Evolutionary conservation across 371 early-diverging fungal genomes (phyloP).

Genomic region (Funneliformis caledonium): DNA sequence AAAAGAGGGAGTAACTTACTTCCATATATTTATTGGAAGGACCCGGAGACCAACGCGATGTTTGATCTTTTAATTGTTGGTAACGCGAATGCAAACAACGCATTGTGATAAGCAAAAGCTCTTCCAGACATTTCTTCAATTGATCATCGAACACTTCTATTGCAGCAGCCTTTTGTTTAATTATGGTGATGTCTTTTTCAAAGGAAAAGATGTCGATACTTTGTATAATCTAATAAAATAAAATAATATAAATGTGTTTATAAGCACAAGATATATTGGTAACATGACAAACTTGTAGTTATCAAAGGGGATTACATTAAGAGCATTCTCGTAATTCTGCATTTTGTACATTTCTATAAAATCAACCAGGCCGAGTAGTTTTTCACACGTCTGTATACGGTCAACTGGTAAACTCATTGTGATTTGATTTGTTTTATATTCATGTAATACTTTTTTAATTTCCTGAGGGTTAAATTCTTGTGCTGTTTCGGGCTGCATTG

Average conservation of each 20-base stretch:
- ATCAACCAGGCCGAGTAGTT: slow-evolving; percentile 22
- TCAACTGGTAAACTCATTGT: not conserved
- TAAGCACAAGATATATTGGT: not conserved
- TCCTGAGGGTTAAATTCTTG: slow-evolving; percentile 33
- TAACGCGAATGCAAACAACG: slow-evolving; percentile 9
- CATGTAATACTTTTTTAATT: not conserved
- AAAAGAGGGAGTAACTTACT: slow-evolving; percentile 20
- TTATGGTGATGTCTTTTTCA: slow-evolving; percentile 20
- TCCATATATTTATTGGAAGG: not conserved
- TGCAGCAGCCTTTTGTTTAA: slow-evolving; percentile 4
- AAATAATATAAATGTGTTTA: not conserved
- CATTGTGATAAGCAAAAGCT: slow-evolving; percentile 30
- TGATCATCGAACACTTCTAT: not conserved
- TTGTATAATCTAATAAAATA: slow-evolving; percentile 22
- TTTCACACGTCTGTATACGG: slow-evolving; percentile 10
- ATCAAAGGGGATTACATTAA: slow-evolving; percentile 12
- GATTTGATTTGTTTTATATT: slow-evolving; percentile 6
- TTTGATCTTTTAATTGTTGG: slow-evolving; percentile 27
- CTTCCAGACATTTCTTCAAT: slow-evolving; percentile 21
- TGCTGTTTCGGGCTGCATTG: not conserved
- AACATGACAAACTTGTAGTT: not conserved
- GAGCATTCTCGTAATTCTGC: slow-evolving; percentile 30
- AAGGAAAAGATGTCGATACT: slow-evolving; percentile 22
- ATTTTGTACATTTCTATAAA: slow-evolving; percentile 28
- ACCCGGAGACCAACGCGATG: not conserved